Evolutionary conservation across 2,329 filamentous ascomycete species (phyloP), one percentile per base, ranked within the genome.

Genomic region (Cytospora piceicola): DNA sequence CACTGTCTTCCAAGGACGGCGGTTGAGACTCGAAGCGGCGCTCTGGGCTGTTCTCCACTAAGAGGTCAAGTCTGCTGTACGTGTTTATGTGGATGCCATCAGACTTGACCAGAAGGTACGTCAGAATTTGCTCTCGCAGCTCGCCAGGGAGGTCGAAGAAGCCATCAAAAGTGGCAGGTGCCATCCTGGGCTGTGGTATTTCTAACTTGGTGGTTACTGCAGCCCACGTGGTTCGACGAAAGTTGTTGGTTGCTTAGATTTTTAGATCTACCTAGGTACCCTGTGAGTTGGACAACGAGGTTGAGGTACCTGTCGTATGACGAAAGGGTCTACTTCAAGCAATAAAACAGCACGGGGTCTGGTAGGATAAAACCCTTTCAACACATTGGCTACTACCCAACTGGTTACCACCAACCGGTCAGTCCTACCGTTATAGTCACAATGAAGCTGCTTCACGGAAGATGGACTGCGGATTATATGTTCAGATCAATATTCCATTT

Each of bases 61-160:
- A 11, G 17, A 46, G 42, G 1, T 46, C 20, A n/a, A 22, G n/a
- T 9, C 11, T 22, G n/a, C n/a, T 11, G 9, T 4, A 3, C n/a
- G 20, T 24, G 58, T 68, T 68, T 20, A 74, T 67, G 24, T 66
- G 36, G 54, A 74, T 63, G 22, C 69, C 71, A 0, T 68, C 56
- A 14, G 65, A 69, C 42, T 69, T 62, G 54, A 71, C 34, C 64
- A 72, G 72, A 39, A 74, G 56, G 57, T 73, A 65, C 7, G 67
- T 62, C 20, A 74, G 65, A 54, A 75, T 73, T 54, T 72, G 69
- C 22, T 72, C 71, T 36, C 72, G 72, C 22, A 75, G 68, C 64
- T 75, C 73, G 11, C 68, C 53, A 12, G 73, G 73, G 15, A 75
- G 70, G 63, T 75, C 72, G 30, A 74, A 74, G 58, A 75, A 75